Percentiles rank a stretch among this genome's conserved stretches.
Evolutionary conservation across 129 eudicot species (phyloP).

Genomic region (Artemisia argyi): DNA sequence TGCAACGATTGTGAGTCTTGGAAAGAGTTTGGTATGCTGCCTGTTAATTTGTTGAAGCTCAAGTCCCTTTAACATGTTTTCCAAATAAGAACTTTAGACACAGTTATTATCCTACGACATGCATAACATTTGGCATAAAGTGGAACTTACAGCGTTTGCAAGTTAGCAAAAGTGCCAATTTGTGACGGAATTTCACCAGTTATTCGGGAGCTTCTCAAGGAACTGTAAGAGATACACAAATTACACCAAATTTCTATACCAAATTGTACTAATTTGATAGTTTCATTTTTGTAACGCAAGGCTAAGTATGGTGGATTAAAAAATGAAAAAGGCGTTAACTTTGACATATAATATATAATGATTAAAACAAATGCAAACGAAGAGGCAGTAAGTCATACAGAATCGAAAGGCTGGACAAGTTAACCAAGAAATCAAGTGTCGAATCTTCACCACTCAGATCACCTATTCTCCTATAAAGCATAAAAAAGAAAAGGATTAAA

Average conservation of each 20-base stretch:
- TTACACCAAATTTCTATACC: conserved; percentile 9
- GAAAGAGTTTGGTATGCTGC: conserved; percentile 54
- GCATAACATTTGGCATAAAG: conserved; percentile 2
- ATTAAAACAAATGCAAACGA: neutral
- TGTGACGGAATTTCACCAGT: conserved; percentile 53
- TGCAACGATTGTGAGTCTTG: conserved; percentile 46
- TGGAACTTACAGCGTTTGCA: conserved; percentile 54
- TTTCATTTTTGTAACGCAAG: conserved; percentile 2
- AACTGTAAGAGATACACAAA: conserved; percentile 26
- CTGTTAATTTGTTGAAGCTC: conserved; percentile 78
- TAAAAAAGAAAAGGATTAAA: neutral
- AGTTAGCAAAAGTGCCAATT: conserved; percentile 50
- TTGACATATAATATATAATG: neutral
- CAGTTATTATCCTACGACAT: neutral
- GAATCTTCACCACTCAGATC: conserved; percentile 56
- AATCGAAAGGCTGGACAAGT: conserved; percentile 55
- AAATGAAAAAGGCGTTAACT: neutral
- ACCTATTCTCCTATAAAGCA: conserved; percentile 59
- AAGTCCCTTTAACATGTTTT: conserved; percentile 53
- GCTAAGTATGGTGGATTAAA: conserved; percentile 6
- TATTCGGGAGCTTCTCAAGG: conserved; percentile 54
- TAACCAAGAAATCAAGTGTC: conserved; percentile 58
- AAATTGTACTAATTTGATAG: conserved; percentile 5
- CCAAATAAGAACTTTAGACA: conserved; percentile 5
- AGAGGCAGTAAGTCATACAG: conserved; percentile 44